A percentile compares a stretch with the other conserved stretches of the same genome.
Evolutionary conservation across 2,329 filamentous ascomycete species (phyloP).

Genomic region (Aspergillus quadrilineatus): DNA sequence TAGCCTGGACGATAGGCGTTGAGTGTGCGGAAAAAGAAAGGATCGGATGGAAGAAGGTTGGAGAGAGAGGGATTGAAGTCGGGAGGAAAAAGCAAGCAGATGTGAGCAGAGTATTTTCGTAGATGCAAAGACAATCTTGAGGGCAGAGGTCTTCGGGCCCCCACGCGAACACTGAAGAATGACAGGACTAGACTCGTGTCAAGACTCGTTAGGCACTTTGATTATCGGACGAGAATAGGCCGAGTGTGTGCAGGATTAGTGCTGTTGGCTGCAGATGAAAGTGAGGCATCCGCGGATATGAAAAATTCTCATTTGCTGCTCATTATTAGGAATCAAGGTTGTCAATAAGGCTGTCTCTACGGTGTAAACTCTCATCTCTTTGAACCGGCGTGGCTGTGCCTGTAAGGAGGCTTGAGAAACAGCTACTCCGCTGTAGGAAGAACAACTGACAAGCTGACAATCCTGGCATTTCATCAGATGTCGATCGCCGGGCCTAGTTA

Average conservation of each 20-base stretch:
- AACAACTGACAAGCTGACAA: background rate
- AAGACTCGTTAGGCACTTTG: background rate
- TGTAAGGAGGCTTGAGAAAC: slow-evolving; percentile 12
- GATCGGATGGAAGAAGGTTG: slow-evolving; percentile 3
- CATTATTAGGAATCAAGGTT: background rate
- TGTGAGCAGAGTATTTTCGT: background rate
- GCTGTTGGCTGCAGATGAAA: background rate
- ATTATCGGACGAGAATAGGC: slow-evolving; percentile 3
- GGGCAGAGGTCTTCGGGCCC: background rate
- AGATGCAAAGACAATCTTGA: background rate
- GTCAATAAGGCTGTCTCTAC: background rate
- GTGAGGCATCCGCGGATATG: slow-evolving; percentile 5
- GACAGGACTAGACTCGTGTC: background rate
- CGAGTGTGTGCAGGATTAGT: background rate
- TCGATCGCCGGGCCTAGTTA: slow-evolving; percentile 7
- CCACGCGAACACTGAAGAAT: background rate
- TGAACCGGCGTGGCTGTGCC: slow-evolving; percentile 17
- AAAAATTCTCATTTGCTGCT: slow-evolving; percentile 7
- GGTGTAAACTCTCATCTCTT: background rate
- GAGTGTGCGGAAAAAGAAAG: slow-evolving; percentile 8
- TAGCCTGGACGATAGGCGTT: slow-evolving; percentile 3
- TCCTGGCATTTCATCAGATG: background rate
- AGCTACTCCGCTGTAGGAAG: too few species aligned
- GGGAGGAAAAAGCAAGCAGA: slow-evolving; percentile 15
- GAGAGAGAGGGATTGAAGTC: background rate